Evolutionary conservation across 1,139 yeast genomes (phyloP), one percentile per base, ranked within the genome.

Genomic region (Taphrina betulina): DNA sequence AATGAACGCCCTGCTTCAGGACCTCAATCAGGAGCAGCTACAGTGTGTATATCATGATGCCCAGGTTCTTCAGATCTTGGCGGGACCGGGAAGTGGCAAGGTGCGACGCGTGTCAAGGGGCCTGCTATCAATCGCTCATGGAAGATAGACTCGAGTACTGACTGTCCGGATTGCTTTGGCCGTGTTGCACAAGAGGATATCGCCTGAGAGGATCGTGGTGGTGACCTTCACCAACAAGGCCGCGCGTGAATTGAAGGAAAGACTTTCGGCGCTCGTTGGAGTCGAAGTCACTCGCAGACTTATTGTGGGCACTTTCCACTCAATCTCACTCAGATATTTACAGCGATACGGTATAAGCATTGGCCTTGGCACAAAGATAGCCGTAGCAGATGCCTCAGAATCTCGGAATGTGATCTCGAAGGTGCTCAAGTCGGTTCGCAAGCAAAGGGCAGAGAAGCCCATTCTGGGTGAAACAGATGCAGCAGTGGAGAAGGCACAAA

Each of bases 201-300:
- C 74, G 0, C 89, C 96, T 0, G 73, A 75, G 28, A 71, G 77
- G 44, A 77, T 90, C 37, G 77, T 90, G 2, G 92, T 89, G 23
- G 87, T 96, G 10, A 89, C 96, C 0, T 90, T 90, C 70, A 89
- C 96, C 17, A 86, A 86, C 66, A 85, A 83, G 63, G 96, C 96
- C 0, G 95, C 96, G 1, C 77, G 75, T 53, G 96, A 90, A 68
- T 83, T 90, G 85, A 72, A 74, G 14, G 82, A 79, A 43, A 72
- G 97, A 38, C 68, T 86, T 19, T 63, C 63, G 0, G 60, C 55
- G 1, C 57, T 81, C 53, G 67, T 88, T 5, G 64, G 69, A 23
- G 73, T 72, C 19, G 65, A 71, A 20, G 58, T 71, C 1, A 65
- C 75, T 1, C 71, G 72, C 24, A 69, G 69, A 48, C 69, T 89